Base-by-base conservation (phyloP, 257 asterid genomes). In the Scutellaria galericulata region DNA sequence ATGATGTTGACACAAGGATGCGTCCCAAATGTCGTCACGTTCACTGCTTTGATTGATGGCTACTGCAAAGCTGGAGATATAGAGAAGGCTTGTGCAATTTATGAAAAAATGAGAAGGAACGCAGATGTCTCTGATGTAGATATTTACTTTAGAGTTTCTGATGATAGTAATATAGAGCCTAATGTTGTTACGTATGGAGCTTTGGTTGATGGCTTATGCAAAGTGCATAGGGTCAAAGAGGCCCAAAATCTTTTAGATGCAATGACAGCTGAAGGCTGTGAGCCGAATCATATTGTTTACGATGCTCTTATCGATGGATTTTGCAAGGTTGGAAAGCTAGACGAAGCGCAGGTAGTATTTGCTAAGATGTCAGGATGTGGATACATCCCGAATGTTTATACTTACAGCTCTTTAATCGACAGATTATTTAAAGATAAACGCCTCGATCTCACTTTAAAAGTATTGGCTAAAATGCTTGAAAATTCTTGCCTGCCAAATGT, bases 221-320 rank as follows among this genome's bases (percentile, higher is more conserved):
- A 94, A 86, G 83, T 78, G 57, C 96, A 91, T 78, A 87, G 79
- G 86, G 91, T 90, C 40, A 78, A 72, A 69, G 97, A 94, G 78
- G 99, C 99, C 52, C 85, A 74, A 9, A 75, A 86, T 77, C 88
- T 94, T 45, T 56, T 94, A 79, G 96, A 89, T 72, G 88, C 85
- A 48, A 94, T 94, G 97, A 71, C 46, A 42, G 67, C 58, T 8
- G 88, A 79, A 75, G 96, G 97, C 40, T 86, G 87, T 68, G 88
- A 81, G 75, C 97, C 99, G 35, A 91, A 94, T 83, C 87, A 88
- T 72, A 77, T 86, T 55, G 90, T 94, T 42, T 91, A 86, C 83
- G 95, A 88, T 75, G 96, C 99, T 70, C 91, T 94, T 37, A 88
- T 94, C 63, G 97, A 94, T 70, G 99, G 99, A 57, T 85, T 88